Evolutionary conservation across 306 rosid genomes (phyloP).

Genomic region (Inga oerstediana): DNA sequence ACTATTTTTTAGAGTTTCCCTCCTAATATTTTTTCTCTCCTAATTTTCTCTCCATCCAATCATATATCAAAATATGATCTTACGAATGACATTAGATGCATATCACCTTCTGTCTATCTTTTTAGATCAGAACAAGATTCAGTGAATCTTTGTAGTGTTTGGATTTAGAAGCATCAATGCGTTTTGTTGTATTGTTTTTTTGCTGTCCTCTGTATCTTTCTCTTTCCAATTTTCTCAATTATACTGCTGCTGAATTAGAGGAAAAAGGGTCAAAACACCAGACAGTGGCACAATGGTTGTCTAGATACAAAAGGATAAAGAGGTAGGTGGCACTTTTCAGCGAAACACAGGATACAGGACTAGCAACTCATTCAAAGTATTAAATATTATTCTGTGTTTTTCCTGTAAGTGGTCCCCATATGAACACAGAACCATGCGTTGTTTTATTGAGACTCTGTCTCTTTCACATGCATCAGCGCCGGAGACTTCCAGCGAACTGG

Average conservation of each 20-base stretch:
- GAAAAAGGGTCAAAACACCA: neutral
- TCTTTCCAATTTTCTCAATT: neutral
- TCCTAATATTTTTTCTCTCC: too few relatives aligned
- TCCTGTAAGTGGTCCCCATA: conserved; percentile 28
- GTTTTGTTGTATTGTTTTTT: neutral
- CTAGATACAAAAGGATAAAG: conserved; percentile 4
- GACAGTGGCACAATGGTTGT: neutral
- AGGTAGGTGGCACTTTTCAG: neutral
- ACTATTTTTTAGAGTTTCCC: too few relatives aligned
- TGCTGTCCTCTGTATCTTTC: neutral
- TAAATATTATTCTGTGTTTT: neutral
- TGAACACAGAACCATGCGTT: conserved; percentile 5
- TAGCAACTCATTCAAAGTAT: neutral
- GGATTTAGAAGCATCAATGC: neutral
- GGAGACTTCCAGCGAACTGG: conserved; percentile 18
- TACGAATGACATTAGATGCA: neutral
- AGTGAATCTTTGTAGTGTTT: neutral
- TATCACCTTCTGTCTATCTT: neutral
- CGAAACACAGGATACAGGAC: neutral
- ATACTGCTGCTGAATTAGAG: conserved; percentile 8
- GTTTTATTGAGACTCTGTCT: neutral
- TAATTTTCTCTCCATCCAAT: neutral
- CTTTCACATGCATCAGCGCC: conserved; percentile 1
- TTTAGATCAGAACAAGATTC: neutral
- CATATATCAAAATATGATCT: neutral